phyloP scores from a whole-genome alignment of 345 rosid species.

The Corchorus capsularis region DNA sequence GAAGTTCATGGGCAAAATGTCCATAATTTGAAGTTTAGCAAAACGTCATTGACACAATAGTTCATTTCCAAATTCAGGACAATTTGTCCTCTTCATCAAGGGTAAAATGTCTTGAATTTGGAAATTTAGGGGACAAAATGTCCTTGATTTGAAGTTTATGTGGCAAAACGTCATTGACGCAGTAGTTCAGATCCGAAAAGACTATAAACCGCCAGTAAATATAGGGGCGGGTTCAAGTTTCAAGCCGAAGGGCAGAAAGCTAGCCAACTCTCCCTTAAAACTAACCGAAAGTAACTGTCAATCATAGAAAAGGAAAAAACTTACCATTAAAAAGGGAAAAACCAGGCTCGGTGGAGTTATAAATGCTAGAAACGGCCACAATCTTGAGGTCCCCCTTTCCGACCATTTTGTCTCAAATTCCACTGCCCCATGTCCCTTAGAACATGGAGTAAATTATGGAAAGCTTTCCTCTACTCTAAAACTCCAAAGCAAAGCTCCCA shows the following conservation, averaged over 20 bases:
- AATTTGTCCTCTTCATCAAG: too few relatives aligned
- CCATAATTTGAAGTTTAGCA: too few relatives aligned
- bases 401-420: constrained; percentile 51
- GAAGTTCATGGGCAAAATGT: too few relatives aligned
- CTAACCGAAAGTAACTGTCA: constrained; percentile 48
- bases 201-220: background rate
- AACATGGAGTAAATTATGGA: constrained; percentile 75
- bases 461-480: constrained; percentile 29
- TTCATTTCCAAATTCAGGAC: too few relatives aligned
- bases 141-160: too few relatives aligned
- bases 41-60: too few relatives aligned
- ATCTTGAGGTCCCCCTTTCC: constrained; percentile 33
- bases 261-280: background rate
- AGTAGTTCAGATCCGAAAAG: too few relatives aligned
- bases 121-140: too few relatives aligned
- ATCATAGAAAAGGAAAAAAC: constrained; percentile 19
- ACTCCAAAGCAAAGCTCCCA: background rate
- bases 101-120: too few relatives aligned
- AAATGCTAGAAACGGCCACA: constrained; percentile 31
- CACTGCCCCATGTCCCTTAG: constrained; percentile 48
- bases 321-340: background rate
- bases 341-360: background rate
- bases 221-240: background rate
- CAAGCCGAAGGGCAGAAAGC: background rate
- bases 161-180: too few relatives aligned